Base-by-base conservation (phyloP, 75 land plant species). In the Ceratopteris richardii region DNA sequence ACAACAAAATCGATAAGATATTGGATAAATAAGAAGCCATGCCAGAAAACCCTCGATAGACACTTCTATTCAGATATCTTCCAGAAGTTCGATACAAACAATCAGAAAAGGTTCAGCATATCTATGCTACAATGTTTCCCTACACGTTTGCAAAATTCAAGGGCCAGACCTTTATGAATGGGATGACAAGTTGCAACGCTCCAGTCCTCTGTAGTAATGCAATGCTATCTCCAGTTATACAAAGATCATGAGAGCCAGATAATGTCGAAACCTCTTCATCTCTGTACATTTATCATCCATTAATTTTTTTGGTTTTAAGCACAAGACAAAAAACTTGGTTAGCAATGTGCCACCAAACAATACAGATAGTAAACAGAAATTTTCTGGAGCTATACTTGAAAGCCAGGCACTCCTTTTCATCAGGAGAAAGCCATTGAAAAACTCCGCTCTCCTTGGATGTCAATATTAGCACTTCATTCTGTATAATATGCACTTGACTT, bases 221-320 rank as follows among this genome's bases (percentile, higher is more conserved):
- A 57, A 95, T 71, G 74, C 83, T 89, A 62, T 95, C 99, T 25
- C 99, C 99, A 63, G 92, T 89, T 61, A 95, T 76, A 54, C 99
- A 95, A 30, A 90, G 85, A 78, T 95, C 99, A 82, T 86, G 68
- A 14, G 72, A 56, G 10, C 70, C 80, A 48, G 91, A 71, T 42
- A 95, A 56, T 25, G 58, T 70, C 60, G 70, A 78, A 36, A 90
- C 96, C 64, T 93, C 81, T 31, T 77, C 71, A 24, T 60, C 75
- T 41, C 98, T 94, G 80, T 9, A 9, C 7, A 33, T 33, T 33
- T 9, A 33, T 33, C 37, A 33, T 33, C 7, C 9, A 33, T 33
- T n/a, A n/a, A n/a, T n/a, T n/a, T n/a, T n/a, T n/a, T n/a, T n/a
- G n/a, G n/a, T n/a, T n/a, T n/a, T n/a, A n/a, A n/a, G 37, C 3